Evolutionary conservation across 2,329 filamentous ascomycete genomes (phyloP).

Genomic region (Fusarium newnesense): DNA sequence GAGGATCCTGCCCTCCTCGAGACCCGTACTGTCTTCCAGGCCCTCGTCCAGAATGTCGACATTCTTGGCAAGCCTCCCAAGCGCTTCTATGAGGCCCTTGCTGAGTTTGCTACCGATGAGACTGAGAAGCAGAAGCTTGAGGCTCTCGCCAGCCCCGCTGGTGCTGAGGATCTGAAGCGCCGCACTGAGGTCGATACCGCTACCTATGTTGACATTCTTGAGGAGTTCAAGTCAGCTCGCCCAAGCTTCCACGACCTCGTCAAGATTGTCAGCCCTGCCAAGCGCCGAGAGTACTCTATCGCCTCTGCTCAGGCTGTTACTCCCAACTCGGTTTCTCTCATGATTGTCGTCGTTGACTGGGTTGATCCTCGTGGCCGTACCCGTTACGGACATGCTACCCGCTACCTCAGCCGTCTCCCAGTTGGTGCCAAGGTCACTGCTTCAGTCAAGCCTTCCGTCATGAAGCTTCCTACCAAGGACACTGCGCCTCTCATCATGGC

Average conservation of each 20-base stretch:
- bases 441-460: constrained; percentile 96
- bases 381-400: constrained; percentile 92
- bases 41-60: constrained; percentile 90
- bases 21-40: constrained; percentile 92
- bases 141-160: constrained; percentile 79
- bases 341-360: constrained; percentile 98
- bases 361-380: constrained; percentile 87
- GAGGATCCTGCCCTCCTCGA: constrained; percentile 80
- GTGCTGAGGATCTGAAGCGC: constrained; percentile 90
- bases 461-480: constrained; percentile 92
- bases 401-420: constrained; percentile 82
- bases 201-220: constrained; percentile 89
- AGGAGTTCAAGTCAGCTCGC: constrained; percentile 90
- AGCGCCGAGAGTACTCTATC: constrained; percentile 98
- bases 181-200: constrained; percentile 90
- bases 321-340: constrained; percentile 87
- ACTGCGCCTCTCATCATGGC: constrained; percentile 98
- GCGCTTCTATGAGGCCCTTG: constrained; percentile 94
- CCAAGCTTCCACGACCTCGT: constrained; percentile 89
- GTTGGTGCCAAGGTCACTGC: constrained; percentile 85
- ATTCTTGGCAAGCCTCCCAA: constrained; percentile 97
- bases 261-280: constrained; percentile 88
- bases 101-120: constrained; percentile 85
- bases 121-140: constrained; percentile 83
- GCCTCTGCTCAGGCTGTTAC: constrained; percentile 96